Conservation (phyloP, 768 basidiomycete species). For the Suillus subluteus region DNA sequence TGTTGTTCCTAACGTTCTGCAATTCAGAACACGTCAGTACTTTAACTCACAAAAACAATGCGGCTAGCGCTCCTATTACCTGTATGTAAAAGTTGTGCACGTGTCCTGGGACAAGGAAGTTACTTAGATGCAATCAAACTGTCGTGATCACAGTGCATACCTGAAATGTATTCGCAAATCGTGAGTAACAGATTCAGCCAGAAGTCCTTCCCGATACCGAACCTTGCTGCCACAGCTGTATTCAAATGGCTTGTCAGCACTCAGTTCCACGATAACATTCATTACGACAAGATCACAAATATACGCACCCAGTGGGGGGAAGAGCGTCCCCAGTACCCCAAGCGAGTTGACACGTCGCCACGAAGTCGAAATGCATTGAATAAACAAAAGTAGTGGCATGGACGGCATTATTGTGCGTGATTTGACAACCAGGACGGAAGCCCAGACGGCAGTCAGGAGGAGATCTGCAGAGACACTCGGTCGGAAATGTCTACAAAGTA, state of each 20-base stretch:
- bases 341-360: no score
- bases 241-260: constrained; percentile 14
- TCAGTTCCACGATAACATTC: neutral
- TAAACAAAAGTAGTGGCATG: no score
- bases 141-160: constrained; percentile 39
- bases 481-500: no score
- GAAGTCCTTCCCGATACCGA: constrained; percentile 90
- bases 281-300: neutral
- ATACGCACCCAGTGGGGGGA: constrained; percentile 84
- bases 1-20: constrained; percentile 95
- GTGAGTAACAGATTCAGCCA: constrained; percentile 88
- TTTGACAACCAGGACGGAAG: no score
- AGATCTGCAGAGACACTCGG: no score
- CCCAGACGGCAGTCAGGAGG: no score
- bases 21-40: constrained; percentile 12
- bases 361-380: no score
- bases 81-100: constrained; percentile 94
- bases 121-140: neutral
- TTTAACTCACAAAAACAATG: constrained; percentile 2
- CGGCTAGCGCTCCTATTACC: constrained; percentile 39
- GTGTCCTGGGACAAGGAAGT: constrained; percentile 60
- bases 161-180: constrained; percentile 91
- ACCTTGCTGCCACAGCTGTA: constrained; percentile 89
- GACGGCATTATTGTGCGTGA: no score
- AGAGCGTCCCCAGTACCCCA: constrained; percentile 89